Percentiles rank a stretch among this genome's conserved stretches.
These are phyloP conservation scores for Clarireedia homoeocarpa DNA, from an alignment of 2,329 filamentous ascomycete species.

Conservation along the genomic window DNA sequence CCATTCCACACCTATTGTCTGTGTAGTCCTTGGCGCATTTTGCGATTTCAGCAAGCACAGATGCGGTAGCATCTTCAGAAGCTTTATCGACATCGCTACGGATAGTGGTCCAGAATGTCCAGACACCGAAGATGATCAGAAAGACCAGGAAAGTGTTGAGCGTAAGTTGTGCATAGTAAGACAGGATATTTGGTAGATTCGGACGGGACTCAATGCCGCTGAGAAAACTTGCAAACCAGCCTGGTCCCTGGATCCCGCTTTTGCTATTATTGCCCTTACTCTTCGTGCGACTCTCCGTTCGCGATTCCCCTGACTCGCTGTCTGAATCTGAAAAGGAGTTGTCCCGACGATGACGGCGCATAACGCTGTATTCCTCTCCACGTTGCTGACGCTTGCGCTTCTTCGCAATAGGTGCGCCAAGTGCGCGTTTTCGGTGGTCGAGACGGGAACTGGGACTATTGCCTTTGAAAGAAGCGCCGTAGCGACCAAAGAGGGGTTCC, in stretches of 20 bases:
- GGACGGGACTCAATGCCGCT: conserved; percentile 57
- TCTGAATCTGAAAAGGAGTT: conserved; percentile 32
- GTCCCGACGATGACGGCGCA: conserved; percentile 29
- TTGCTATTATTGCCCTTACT: conserved; percentile 29
- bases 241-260: conserved; percentile 26
- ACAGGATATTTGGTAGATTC: conserved; percentile 55
- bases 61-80: conserved; percentile 51
- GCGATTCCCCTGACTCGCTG: conserved; percentile 30
- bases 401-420: conserved; percentile 39
- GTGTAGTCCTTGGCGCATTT: conserved; percentile 73
- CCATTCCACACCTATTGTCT: conserved; percentile 65
- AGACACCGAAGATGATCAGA: conserved; percentile 33
- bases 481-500: conserved; percentile 34
- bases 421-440: conserved; percentile 46
- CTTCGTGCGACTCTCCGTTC: conserved; percentile 16
- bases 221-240: conserved; percentile 44
- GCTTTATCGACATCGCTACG: conserved; percentile 37
- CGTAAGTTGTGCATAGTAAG: conserved; percentile 56
- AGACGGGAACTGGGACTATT: conserved; percentile 39
- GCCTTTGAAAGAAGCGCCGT: conserved; percentile 32
- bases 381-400: conserved; percentile 36
- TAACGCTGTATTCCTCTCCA: conserved; percentile 22
- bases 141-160: conserved; percentile 41
- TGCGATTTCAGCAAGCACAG: conserved; percentile 65
- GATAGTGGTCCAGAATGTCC: conserved; percentile 25